Evolutionary conservation across 345 rosid species (phyloP).

Genomic region (Ricinus communis): DNA sequence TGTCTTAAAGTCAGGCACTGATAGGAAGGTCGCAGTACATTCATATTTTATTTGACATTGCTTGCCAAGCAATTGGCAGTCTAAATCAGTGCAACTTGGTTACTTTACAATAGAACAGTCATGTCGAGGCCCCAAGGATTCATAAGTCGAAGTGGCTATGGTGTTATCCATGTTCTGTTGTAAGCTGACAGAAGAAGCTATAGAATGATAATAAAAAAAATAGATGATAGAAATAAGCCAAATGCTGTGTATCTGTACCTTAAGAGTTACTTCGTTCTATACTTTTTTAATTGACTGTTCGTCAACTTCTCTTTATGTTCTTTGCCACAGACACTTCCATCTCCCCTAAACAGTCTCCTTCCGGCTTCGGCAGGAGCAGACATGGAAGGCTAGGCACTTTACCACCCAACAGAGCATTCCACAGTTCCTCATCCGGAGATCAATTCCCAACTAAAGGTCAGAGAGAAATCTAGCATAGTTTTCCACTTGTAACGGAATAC

Average conservation of each 20-base stretch:
- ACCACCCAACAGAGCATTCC: slow-evolving; percentile 23
- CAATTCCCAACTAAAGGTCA: slow-evolving; percentile 35
- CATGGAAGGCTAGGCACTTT: slow-evolving; percentile 25
- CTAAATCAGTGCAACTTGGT: background rate
- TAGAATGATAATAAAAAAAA: no score
- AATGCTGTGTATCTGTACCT: no score
- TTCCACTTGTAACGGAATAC: background rate
- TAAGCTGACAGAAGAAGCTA: no score
- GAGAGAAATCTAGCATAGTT: slow-evolving; percentile 4
- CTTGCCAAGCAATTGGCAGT: background rate
- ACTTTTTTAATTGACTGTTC: slow-evolving; percentile 6
- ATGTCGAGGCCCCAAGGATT: no score
- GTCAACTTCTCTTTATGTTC: no score
- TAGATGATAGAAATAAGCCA: no score
- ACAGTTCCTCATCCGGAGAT: slow-evolving; percentile 23
- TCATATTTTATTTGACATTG: background rate
- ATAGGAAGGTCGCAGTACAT: background rate
- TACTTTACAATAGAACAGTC: background rate
- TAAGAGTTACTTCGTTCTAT: no score
- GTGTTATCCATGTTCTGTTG: no score
- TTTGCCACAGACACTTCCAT: slow-evolving; percentile 33
- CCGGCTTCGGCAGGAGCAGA: slow-evolving; percentile 27
- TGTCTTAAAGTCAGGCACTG: background rate
- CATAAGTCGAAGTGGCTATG: no score
- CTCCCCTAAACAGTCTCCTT: slow-evolving; percentile 26